Base-by-base conservation (phyloP, 257 asterid genomes). In the Rubia yunnanensis region DNA sequence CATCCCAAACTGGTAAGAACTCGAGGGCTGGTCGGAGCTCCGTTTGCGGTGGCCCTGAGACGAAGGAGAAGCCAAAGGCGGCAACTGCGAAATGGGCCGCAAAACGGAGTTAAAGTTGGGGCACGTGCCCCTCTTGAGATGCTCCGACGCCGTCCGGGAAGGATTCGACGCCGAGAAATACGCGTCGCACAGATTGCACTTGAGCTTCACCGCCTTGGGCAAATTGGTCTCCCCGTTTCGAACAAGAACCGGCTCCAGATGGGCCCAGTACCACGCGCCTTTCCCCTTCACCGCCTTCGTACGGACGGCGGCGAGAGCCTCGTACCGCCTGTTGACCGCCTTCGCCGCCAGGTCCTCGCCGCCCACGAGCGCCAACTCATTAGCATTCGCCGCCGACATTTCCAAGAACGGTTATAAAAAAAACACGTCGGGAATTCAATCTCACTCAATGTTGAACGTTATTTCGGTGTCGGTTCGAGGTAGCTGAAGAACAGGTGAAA, bases 211-310 rank as follows among this genome's bases (percentile, higher is more conserved):
- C 1, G 96, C 86, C 59, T 89, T 89, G 0, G 96, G 96, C 32
- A 63, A 70, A 69, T 83, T 70, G 65, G 83, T 84, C n/a, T 87
- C 96, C 4, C 92, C 83, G 31, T 83, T 79, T 22, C 64, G 78
- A 60, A 92, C 71, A 69, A 89, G 63, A 72, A 89, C 68, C 20
- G 98, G 98, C 80, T 92, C 96, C 10, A 92, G 81, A 71, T 92
- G 96, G 74, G 89, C 78, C 98, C 98, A 92, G 54, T 92, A 92
- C 98, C 98, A 92, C 1, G 98, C 98, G 22, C 98, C 98, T 81
- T 89, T 92, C 65, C 98, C 98, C 69, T 85, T 87, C 13, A 82
- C 77, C 1, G 98, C 96, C 83, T 92, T 92, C 2, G 85, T 85
- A 15, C 95, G 89, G 73, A 88, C 85, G 10, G 84, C 74, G 54